Base-by-base conservation (phyloP, 2,329 filamentous ascomycete species). In the Apiospora phragmitis region DNA sequence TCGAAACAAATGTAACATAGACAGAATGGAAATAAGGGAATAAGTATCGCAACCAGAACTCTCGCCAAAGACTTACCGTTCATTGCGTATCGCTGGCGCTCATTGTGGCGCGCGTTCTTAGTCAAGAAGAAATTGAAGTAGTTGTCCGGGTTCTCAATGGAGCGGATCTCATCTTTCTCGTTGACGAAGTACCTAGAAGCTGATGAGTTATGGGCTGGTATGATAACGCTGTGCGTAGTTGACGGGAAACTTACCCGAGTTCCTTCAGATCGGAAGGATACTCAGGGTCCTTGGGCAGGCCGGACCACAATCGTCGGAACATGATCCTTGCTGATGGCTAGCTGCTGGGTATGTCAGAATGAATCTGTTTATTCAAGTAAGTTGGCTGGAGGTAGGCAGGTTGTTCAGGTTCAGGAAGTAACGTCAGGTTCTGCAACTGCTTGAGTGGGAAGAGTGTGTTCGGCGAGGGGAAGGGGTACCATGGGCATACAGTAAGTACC, bases 71-170 rank as follows among this genome's bases (percentile, higher is more conserved):
- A 79, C 84, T 74, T 79, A 93, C 94, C 82, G 76, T 97, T 92
- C 81, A 97, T 90, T 49, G 90, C 86, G 74, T 92, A 92, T 24
- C 91, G 88, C 76, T 94, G 93, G 26, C 92, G 85, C 51, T 92
- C 87, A 79, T 97, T 97, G 81, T 92, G 87, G 47, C 94, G 90
- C n/a, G 88, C 84, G 80, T 94, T 94, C 75, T 89, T 90, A 78
- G 88, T 92, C 69, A 93, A 81, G 79, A 90, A 91, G 85, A 88
- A 97, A 75, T 93, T 88, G 84, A 94, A 97, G 77, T 91, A 91
- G 74, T 87, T 84, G 38, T 91, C 86, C 0, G 92, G 90, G 45
- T 94, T 83, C 29, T 87, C 83, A 69, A 93, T 91, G 72, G 86
- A 90, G 66, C 93, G 90, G 72, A 97, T 88, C 76, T 95, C 90